Evolutionary conservation across 1,139 yeast species (phyloP).

Genomic region (Diutina catenulata): DNA sequence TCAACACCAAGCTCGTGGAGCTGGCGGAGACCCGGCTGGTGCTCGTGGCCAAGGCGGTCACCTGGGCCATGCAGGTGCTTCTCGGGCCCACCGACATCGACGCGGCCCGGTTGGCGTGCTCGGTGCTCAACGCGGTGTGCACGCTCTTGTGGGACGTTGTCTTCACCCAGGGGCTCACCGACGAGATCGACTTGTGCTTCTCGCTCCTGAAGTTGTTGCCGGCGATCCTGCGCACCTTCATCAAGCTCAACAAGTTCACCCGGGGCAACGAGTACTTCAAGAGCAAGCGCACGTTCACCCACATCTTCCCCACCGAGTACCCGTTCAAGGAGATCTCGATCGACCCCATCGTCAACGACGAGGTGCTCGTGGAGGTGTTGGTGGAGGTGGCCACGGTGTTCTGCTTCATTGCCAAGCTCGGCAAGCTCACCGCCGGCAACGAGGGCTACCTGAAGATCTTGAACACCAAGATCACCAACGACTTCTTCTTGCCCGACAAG

Average conservation of each 20-base stretch:
- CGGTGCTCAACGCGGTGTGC: constrained; percentile 41
- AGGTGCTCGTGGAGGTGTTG: constrained; percentile 58
- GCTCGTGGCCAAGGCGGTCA: constrained; percentile 40
- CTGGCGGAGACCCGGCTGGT: constrained; percentile 24
- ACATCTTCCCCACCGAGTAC: constrained; percentile 53
- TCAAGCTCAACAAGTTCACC: constrained; percentile 42
- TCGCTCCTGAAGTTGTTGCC: constrained; percentile 42
- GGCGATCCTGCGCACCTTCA: constrained; percentile 37
- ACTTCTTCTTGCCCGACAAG: constrained; percentile 21
- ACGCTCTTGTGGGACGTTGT: constrained; percentile 23
- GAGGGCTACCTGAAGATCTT: constrained; percentile 28
- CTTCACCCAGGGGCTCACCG: constrained; percentile 15
- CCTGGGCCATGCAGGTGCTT: constrained; percentile 55
- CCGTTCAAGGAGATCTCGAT: constrained; percentile 60
- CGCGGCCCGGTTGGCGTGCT: constrained; percentile 51
- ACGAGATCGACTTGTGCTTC: constrained; percentile 20
- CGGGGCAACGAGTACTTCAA: constrained; percentile 40
- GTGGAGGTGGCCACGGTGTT: constrained; percentile 58
- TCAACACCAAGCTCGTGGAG: constrained; percentile 35
- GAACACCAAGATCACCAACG: constrained; percentile 16
- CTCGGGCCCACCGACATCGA: constrained; percentile 42
- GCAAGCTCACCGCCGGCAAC: constrained; percentile 33
- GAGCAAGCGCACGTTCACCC: constrained; percentile 52
- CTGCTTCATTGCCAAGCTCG: constrained; percentile 43
- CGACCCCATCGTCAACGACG: constrained; percentile 67